Percentiles rank a stretch among this genome's conserved stretches.
Evolutionary conservation across 176 grass and related monocot species (phyloP).

Genomic region (Aegilops bicornis): DNA sequence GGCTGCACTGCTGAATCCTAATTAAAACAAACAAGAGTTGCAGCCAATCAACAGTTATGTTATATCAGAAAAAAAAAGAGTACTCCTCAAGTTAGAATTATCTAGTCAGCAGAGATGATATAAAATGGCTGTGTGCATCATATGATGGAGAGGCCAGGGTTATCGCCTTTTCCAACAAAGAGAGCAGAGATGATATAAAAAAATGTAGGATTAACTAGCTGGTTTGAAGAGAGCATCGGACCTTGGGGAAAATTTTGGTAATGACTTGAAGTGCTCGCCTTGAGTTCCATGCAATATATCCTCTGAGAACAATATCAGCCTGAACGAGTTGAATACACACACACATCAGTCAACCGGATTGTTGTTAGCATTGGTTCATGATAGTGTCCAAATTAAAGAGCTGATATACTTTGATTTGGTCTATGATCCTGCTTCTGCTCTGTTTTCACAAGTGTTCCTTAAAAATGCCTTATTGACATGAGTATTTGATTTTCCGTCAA

Average conservation of each 20-base stretch:
- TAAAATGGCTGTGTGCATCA: not conserved
- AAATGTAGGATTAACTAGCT: not conserved
- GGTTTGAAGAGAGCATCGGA: slow-evolving; percentile 7
- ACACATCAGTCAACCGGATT: not conserved
- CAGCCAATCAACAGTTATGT: slow-evolving; percentile 2
- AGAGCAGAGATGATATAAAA: not conserved
- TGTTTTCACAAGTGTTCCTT: not conserved
- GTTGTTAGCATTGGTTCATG: not conserved
- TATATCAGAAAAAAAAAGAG: not conserved
- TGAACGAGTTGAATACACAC: slow-evolving; percentile 31
- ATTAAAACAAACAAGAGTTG: slow-evolving; percentile 1
- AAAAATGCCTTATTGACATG: not conserved
- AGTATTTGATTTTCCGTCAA: not conserved
- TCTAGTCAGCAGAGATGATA: not conserved
- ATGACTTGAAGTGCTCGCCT: slow-evolving; percentile 78
- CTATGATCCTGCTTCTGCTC: not conserved
- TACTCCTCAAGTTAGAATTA: not conserved
- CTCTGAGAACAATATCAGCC: slow-evolving; percentile 88
- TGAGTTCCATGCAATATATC: slow-evolving; percentile 88
- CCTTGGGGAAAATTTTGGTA: slow-evolving; percentile 83
- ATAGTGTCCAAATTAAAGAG: not conserved
- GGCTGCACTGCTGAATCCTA: slow-evolving; percentile 26
- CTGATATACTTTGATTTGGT: not conserved
- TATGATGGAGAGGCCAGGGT: too few relatives aligned
- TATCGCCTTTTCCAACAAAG: not conserved